These are phyloP conservation scores for Trifolium pratense DNA, from an alignment of 306 rosid species.

Conservation along the genomic window DNA sequence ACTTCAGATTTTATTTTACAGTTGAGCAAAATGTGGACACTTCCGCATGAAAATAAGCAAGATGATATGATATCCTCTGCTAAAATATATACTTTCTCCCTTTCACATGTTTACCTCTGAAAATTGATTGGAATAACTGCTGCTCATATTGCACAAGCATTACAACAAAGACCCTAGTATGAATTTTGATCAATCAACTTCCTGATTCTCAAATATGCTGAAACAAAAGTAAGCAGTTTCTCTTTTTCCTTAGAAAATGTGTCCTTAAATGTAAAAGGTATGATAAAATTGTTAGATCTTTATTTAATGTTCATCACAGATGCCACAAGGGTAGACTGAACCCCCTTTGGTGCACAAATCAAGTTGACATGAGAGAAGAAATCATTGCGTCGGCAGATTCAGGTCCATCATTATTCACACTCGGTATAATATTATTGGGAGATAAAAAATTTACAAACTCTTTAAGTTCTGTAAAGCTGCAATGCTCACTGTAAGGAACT, in stretches of 20 bases:
- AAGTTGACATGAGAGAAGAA: constrained; percentile 71
- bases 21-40: background rate
- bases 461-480: constrained; percentile 86
- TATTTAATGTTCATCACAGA: constrained; percentile 8
- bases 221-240: background rate
- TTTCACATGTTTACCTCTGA: background rate
- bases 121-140: background rate
- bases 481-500: constrained; percentile 94
- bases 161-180: background rate
- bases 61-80: background rate
- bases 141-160: constrained; percentile 5
- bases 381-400: constrained; percentile 80
- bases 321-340: constrained; percentile 7
- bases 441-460: constrained; percentile 80
- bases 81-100: background rate
- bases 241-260: background rate
- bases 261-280: background rate
- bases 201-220: background rate
- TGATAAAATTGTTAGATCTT: constrained; percentile 28
- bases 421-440: constrained; percentile 80
- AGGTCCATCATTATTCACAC: constrained; percentile 84
- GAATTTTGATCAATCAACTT: constrained; percentile 21
- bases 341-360: constrained; percentile 41
- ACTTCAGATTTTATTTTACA: background rate
- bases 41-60: background rate